Evolutionary conservation across 2,329 filamentous ascomycete species (phyloP).

Genomic region (Juglanconis juglandina): DNA sequence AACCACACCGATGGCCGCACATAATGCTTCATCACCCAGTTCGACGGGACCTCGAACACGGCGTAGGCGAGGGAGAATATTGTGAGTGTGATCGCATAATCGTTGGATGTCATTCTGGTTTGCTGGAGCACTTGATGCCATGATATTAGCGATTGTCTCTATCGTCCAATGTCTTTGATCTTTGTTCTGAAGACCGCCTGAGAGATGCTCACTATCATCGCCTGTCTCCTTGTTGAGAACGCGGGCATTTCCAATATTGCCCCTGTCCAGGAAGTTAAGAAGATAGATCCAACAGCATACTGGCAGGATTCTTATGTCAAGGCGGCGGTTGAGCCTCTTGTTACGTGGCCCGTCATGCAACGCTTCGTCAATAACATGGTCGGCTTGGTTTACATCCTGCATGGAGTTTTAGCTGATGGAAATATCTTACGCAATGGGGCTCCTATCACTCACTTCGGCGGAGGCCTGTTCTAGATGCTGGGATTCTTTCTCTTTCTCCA

Average conservation of each 20-base stretch:
- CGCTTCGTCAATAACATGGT: background rate
- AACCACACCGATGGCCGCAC: conserved; percentile 25
- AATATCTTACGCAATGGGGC: background rate
- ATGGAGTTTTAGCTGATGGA: background rate
- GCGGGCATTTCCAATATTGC: conserved; percentile 30
- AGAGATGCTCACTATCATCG: conserved; percentile 20
- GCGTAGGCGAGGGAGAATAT: conserved; percentile 32
- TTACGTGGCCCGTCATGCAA: background rate
- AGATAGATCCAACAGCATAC: conserved; percentile 25
- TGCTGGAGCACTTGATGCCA: conserved; percentile 11
- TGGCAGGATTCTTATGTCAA: conserved; percentile 24
- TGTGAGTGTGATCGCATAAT: conserved; percentile 1
- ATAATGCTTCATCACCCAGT: conserved; percentile 30
- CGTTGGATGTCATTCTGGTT: conserved; percentile 1
- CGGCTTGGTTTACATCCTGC: background rate
- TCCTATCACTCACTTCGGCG: background rate
- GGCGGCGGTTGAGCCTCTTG: conserved; percentile 21
- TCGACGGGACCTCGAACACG: conserved; percentile 28
- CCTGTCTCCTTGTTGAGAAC: conserved; percentile 30
- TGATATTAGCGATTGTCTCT: background rate
- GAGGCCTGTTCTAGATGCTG: background rate
- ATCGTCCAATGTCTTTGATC: conserved; percentile 26
- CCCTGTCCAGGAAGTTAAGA: conserved; percentile 25
- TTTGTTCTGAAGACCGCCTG: conserved; percentile 17
- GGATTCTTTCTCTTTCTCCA: background rate